These are phyloP conservation scores for Scheffersomyces insectosa DNA, from an alignment of 1,139 yeast species.

Conservation along the genomic window DNA sequence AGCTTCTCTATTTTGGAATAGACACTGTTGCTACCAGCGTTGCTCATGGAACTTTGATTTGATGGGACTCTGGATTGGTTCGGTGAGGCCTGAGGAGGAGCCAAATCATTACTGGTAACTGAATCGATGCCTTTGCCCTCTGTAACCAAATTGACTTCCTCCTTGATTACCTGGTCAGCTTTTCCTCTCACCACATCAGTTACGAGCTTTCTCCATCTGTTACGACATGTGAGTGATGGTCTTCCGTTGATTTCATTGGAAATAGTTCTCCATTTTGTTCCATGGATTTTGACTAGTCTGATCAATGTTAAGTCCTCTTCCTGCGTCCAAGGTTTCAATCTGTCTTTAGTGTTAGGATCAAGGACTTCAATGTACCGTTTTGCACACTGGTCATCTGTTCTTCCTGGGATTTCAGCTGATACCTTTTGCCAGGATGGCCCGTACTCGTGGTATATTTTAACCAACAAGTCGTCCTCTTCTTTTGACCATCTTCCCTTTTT, in stretches of 20 bases:
- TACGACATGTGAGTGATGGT: constrained; percentile 87
- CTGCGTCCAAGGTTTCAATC: constrained; percentile 76
- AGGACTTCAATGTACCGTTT: constrained; percentile 87
- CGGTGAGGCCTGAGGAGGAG: background rate
- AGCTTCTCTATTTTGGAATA: background rate
- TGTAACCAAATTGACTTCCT: constrained; percentile 38
- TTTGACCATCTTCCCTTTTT: constrained; percentile 87
- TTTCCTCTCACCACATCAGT: constrained; percentile 70
- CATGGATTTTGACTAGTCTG: constrained; percentile 64
- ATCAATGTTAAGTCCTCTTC: constrained; percentile 76
- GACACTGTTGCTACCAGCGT: no score
- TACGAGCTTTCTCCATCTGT: constrained; percentile 86
- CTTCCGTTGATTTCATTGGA: constrained; percentile 72
- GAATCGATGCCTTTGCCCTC: constrained; percentile 11
- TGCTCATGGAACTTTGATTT: background rate
- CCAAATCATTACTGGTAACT: background rate
- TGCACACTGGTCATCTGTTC: constrained; percentile 96
- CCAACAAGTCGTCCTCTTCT: constrained; percentile 71
- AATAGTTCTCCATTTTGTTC: constrained; percentile 92
- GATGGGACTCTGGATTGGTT: background rate
- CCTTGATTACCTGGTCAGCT: constrained; percentile 39
- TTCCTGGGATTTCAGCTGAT: constrained; percentile 70
- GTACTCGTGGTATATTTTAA: constrained; percentile 61
- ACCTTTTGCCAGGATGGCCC: constrained; percentile 91
- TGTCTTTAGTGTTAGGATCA: constrained; percentile 76